Evolutionary conservation across 805 yeast genomes (phyloP), one percentile per base, ranked within the genome.

Genomic region (Priceomyces melissophilus): DNA sequence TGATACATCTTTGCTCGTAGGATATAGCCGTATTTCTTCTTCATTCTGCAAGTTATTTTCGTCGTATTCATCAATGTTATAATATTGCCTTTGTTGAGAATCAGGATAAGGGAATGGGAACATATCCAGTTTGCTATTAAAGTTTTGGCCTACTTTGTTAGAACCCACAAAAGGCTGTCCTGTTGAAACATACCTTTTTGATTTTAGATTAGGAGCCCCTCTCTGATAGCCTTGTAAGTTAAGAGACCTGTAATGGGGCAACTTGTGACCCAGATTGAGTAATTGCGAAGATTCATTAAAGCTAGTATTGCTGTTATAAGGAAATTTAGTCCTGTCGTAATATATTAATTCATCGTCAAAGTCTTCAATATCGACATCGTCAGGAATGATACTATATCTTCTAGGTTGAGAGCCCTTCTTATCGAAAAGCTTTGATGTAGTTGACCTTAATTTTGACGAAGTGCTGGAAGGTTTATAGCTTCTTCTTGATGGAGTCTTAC

Each of bases 351-450:
- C 82, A 45, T 75, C 82, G 45, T 75, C 82, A 43, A 71, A 70
- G 40, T 70, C 78, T 41, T 77, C 83, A 32, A 71, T 70, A 46
- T 73, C 79, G 13, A 69, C 71, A 54, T 80, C 81, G 52, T 80
- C 84, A 0, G 84, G 84, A 2, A 80, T 76, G 14, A 84, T 86
- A 14, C 89, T 81, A 52, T 84, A 84, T 27, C 89, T 65, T 53
- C 90, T 70, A 4, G 87, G 79, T 35, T 81, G 84, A 0, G 83
- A 78, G 1, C 87, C 89, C 49, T 79, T 82, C 10, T 79, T 75
- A 51, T 84, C 91, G 58, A 85, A 84, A 4, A 84, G 62, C 46
- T 82, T 81, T 1, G 89, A 82, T 0, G 89, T 82, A 1, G 88
- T 83, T 2, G 89, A 79, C 31, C 85, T 60, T 34, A 80, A 61